Evolutionary conservation across 2,329 filamentous ascomycete species (phyloP).

Genomic region (Sporothrix mexicana): DNA sequence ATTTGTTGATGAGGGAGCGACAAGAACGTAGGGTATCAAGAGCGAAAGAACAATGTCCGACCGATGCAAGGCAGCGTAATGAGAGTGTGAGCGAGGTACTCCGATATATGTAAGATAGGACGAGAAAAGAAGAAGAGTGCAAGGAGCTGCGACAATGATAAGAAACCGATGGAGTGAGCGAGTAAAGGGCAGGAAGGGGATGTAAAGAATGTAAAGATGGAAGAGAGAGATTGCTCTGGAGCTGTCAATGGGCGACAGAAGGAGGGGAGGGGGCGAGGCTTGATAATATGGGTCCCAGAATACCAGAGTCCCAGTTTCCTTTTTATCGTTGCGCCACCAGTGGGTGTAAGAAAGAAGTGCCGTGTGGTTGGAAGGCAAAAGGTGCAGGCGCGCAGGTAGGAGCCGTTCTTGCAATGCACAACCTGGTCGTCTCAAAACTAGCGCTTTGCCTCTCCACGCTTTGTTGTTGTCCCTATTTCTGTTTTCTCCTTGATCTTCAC

Average conservation of each 20-base stretch:
- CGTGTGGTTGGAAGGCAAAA: neutral
- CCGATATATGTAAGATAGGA: neutral
- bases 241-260: neutral
- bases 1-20: slow-evolving; percentile 1
- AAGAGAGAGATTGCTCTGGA: slow-evolving; percentile 26
- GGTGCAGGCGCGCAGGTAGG: neutral
- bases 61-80: neutral
- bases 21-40: neutral
- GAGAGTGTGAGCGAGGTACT: neutral
- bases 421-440: slow-evolving; percentile 24
- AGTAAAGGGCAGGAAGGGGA: neutral
- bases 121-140: neutral
- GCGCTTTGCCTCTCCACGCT: neutral
- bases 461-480: neutral
- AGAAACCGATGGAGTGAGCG: neutral
- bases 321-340: slow-evolving; percentile 25
- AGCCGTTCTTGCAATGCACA: neutral
- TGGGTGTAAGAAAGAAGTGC: slow-evolving; percentile 18
- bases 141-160: neutral
- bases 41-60: neutral
- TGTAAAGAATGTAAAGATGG: neutral
- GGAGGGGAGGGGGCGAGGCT: slow-evolving; percentile 22
- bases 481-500: slow-evolving; percentile 15
- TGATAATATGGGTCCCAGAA: slow-evolving; percentile 27
- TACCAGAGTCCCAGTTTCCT: slow-evolving; percentile 11